phyloP scores from a whole-genome alignment of 2,329 filamentous ascomycete species.

The Hirsutella rhossiliensis region DNA sequence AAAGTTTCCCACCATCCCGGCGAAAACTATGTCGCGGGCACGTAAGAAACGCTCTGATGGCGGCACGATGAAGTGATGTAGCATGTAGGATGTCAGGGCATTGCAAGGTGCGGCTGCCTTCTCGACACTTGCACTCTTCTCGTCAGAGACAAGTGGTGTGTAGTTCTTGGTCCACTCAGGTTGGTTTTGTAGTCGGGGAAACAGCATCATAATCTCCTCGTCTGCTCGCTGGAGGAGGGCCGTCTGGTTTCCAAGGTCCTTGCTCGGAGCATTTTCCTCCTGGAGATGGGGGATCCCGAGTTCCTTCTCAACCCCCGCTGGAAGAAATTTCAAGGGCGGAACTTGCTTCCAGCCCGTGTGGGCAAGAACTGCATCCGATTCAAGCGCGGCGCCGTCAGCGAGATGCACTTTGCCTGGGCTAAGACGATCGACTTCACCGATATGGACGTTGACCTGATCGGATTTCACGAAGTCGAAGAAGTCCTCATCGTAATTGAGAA shows the following conservation, averaged over 20 bases:
- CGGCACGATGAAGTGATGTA: conserved; percentile 36
- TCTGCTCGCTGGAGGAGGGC: conserved; percentile 33
- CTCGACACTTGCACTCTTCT: conserved; percentile 21
- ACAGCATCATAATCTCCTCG: conserved; percentile 37
- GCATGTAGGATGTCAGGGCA: conserved; percentile 20
- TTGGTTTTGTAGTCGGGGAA: conserved; percentile 39
- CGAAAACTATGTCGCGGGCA: conserved; percentile 29
- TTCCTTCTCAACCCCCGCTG: conserved; percentile 29
- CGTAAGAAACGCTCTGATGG: conserved; percentile 22
- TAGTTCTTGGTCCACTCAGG: conserved; percentile 35
- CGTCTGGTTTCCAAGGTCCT: conserved; percentile 20
- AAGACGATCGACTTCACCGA: conserved; percentile 37
- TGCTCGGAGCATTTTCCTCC: conserved; percentile 6
- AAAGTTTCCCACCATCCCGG: conserved; percentile 30
- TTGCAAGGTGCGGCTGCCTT: conserved; percentile 14
- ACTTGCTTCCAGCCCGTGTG: conserved; percentile 47
- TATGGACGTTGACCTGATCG: conserved; percentile 39
- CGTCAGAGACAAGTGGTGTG: conserved; percentile 24
- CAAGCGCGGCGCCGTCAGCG: conserved; percentile 31
- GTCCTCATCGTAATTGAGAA: conserved; percentile 46
- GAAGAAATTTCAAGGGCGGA: conserved; percentile 39
- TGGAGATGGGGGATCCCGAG: conserved; percentile 34
- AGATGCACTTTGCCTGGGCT: conserved; percentile 34
- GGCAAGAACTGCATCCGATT: conserved; percentile 39
- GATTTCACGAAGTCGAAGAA: conserved; percentile 43